These are phyloP conservation scores for Kregervanrija pseudodelftensis DNA, from an alignment of 805 yeast species.

Conservation along the genomic window DNA sequence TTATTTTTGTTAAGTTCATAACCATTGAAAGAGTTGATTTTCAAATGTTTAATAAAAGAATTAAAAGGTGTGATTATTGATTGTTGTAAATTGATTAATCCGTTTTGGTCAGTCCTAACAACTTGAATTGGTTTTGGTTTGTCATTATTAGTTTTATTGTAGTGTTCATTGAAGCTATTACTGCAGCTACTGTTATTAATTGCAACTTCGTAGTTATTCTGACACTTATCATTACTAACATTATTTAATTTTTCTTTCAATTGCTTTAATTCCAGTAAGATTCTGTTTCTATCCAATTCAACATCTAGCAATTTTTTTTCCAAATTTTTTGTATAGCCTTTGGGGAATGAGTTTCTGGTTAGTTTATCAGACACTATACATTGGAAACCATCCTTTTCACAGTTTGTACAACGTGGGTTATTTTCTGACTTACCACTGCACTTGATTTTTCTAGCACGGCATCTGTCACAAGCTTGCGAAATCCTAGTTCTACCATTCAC, in stretches of 20 bases:
- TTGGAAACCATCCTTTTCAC: conserved; percentile 55
- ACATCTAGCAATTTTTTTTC: conserved; percentile 55
- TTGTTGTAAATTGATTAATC: conserved; percentile 23
- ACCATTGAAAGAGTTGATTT: conserved; percentile 25
- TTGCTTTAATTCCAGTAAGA: conserved; percentile 29
- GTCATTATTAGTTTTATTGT: not conserved
- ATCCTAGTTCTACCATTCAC: conserved; percentile 40
- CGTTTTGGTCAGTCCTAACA: conserved; percentile 13
- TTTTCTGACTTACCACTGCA: conserved; percentile 56
- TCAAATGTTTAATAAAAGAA: conserved; percentile 15
- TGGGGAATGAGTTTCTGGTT: conserved; percentile 71
- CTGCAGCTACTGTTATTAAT: not conserved
- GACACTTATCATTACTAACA: not conserved
- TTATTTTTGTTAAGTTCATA: conserved; percentile 12
- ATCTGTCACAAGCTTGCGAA: conserved; percentile 77
- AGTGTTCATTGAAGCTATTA: not conserved
- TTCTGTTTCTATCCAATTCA: conserved; percentile 45
- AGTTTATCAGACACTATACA: conserved; percentile 70
- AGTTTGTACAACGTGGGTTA: conserved; percentile 56
- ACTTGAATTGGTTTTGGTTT: not conserved
- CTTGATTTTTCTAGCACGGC: conserved; percentile 67
- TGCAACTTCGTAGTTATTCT: not conserved
- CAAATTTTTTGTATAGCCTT: conserved; percentile 71
- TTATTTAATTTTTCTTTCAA: conserved; percentile 14
- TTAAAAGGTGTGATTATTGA: conserved; percentile 21